These are phyloP conservation scores for Daldinia concentrica DNA, from an alignment of 495 filamentous ascomycete genomes.

Conservation along the genomic window DNA sequence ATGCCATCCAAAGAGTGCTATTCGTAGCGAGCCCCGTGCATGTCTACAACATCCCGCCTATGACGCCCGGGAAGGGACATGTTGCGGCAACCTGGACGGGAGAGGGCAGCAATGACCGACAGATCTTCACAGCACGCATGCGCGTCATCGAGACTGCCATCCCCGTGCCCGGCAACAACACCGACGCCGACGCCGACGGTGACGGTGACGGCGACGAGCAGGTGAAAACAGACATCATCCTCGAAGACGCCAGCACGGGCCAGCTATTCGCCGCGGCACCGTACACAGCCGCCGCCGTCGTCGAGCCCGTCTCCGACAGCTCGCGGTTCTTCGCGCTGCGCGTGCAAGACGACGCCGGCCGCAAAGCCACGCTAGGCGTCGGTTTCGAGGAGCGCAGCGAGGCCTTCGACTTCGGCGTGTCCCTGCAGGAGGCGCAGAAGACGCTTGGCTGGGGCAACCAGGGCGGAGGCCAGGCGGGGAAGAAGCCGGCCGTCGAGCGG, in stretches of 20 bases:
- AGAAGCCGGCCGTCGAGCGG: slow-evolving; percentile 42
- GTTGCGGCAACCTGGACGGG: slow-evolving; percentile 79
- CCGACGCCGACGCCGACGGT: slow-evolving; percentile 22
- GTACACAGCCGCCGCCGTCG: slow-evolving; percentile 65
- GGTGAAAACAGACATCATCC: slow-evolving; percentile 74
- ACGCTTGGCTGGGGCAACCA: slow-evolving; percentile 55
- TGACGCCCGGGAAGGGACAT: slow-evolving; percentile 75
- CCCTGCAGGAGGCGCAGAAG: slow-evolving; percentile 75
- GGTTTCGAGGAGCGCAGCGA: slow-evolving; percentile 86
- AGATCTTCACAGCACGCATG: slow-evolving; percentile 83
- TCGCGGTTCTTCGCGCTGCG: slow-evolving; percentile 81
- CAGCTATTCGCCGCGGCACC: slow-evolving; percentile 82
- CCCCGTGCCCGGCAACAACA: slow-evolving; percentile 42
- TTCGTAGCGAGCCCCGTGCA: slow-evolving; percentile 75
- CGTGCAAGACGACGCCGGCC: slow-evolving; percentile 72
- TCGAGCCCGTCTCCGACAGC: slow-evolving; percentile 77
- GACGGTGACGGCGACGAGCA: slow-evolving; percentile 51
- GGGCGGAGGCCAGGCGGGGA: slow-evolving; percentile 35
- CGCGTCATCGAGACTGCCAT: slow-evolving; percentile 80
- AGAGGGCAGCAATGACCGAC: slow-evolving; percentile 64
- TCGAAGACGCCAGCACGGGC: slow-evolving; percentile 75
- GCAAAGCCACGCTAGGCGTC: slow-evolving; percentile 80
- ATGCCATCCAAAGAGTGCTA: slow-evolving; percentile 81
- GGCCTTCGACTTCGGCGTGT: slow-evolving; percentile 83
- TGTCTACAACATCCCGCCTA: slow-evolving; percentile 81